A percentile compares a stretch with the other conserved stretches of the same genome.
Conservation (phyloP, 495 filamentous ascomycete genomes). For the Hypoxylon lenormandii region DNA sequence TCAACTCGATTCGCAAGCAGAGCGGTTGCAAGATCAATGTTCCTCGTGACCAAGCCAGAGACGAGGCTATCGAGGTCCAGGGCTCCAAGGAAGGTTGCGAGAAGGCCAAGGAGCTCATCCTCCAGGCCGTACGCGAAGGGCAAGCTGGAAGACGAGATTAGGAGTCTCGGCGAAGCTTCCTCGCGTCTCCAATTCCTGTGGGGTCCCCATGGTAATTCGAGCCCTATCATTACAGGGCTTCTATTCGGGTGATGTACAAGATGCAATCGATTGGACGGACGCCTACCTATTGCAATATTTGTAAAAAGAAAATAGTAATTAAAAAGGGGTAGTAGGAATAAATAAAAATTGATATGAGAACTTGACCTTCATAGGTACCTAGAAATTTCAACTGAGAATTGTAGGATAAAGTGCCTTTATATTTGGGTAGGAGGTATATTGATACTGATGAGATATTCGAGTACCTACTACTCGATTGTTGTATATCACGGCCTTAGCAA, state of each 20-base stretch:
- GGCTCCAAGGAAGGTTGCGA: slow-evolving; percentile 84
- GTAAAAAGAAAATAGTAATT: slow-evolving; percentile 21
- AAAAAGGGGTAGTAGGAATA: slow-evolving; percentile 40
- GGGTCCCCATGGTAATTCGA: slow-evolving; percentile 2
- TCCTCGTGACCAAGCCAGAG: slow-evolving; percentile 79
- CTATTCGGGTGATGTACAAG: background rate
- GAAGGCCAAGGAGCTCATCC: slow-evolving; percentile 86
- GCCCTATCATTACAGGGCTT: background rate
- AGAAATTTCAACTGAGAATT: no score
- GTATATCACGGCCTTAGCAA: no score
- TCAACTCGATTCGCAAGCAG: slow-evolving; percentile 90
- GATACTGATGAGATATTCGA: no score
- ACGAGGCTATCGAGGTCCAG: slow-evolving; percentile 87
- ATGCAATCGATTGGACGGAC: slow-evolving; percentile 1
- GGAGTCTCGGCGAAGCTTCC: slow-evolving; percentile 13
- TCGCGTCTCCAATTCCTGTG: background rate
- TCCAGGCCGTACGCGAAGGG: slow-evolving; percentile 77
- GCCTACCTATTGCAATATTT: background rate
- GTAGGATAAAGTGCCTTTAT: no score
- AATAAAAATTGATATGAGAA: slow-evolving; percentile 36
- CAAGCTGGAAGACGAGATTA: slow-evolving; percentile 49
- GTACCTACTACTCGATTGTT: no score
- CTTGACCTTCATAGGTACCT: background rate
- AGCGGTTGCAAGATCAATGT: slow-evolving; percentile 93
- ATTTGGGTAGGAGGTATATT: no score